Evolutionary conservation across 2,329 filamentous ascomycete genomes (phyloP).

Genomic region (Aschersonia sp.): DNA sequence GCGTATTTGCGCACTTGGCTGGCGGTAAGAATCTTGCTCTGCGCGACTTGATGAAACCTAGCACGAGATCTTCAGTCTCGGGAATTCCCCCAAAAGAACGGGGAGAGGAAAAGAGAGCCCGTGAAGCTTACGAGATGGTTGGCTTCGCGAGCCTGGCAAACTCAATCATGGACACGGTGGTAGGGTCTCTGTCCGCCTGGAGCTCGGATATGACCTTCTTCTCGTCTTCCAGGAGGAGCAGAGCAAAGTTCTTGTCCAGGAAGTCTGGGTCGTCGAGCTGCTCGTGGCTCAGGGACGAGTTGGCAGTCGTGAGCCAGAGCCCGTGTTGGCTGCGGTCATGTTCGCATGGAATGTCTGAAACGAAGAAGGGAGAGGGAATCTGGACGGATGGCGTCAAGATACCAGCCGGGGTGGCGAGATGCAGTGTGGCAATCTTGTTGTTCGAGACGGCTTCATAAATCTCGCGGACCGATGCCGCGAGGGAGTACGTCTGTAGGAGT

Average conservation of each 20-base stretch:
- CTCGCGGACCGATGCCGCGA: conserved; percentile 71
- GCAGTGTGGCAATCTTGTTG: conserved; percentile 74
- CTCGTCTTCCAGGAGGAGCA: conserved; percentile 75
- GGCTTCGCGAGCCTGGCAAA: conserved; percentile 64
- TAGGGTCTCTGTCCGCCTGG: conserved; percentile 60
- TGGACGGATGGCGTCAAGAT: conserved; percentile 48
- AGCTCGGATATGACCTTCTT: conserved; percentile 59
- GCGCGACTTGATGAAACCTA: conserved; percentile 53
- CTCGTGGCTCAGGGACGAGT: conserved; percentile 57
- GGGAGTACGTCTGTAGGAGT: conserved; percentile 56
- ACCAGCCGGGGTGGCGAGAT: conserved; percentile 50
- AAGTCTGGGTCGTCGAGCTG: conserved; percentile 50
- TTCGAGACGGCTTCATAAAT: conserved; percentile 69
- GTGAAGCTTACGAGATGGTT: conserved; percentile 38
- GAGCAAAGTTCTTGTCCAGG: conserved; percentile 72
- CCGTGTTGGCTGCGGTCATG: conserved; percentile 57
- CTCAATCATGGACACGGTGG: conserved; percentile 64
- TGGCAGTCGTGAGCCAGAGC: conserved; percentile 77
- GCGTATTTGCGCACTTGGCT: conserved; percentile 76
- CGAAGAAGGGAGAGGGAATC: conserved; percentile 52
- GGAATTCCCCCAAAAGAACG: not conserved
- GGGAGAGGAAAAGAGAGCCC: too few relatives aligned
- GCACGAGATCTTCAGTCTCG: not conserved
- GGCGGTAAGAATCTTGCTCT: conserved; percentile 57
- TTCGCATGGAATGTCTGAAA: conserved; percentile 56